Evolutionary conservation across 495 filamentous ascomycete species (phyloP).

Genomic region (Aspergillus asperescens): DNA sequence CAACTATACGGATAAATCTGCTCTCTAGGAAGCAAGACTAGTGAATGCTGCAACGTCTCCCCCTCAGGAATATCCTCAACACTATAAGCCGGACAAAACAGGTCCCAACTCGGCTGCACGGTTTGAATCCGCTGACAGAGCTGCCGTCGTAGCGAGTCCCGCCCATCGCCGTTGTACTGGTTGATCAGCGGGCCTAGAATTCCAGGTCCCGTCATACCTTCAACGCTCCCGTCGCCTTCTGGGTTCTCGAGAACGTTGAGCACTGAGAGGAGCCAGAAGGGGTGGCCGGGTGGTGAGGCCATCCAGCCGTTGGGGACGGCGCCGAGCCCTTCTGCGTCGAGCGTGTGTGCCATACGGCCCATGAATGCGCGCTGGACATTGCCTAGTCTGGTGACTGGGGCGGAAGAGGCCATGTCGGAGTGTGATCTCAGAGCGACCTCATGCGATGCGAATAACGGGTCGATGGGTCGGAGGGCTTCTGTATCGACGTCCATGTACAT

Average conservation of each 20-base stretch:
- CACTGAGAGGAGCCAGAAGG: conserved; percentile 22
- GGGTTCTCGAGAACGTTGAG: conserved; percentile 19
- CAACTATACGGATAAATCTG: conserved; percentile 24
- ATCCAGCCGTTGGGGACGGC: conserved; percentile 26
- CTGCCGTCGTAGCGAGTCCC: conserved; percentile 3
- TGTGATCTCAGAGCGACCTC: conserved; percentile 10
- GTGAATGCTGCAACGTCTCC: background rate
- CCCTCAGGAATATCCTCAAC: background rate
- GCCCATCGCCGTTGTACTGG: conserved; percentile 5
- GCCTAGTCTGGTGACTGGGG: background rate
- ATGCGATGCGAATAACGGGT: conserved; percentile 15
- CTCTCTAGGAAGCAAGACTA: conserved; percentile 15
- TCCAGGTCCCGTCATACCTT: conserved; percentile 18
- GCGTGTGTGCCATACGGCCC: conserved; percentile 19
- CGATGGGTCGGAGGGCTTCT: conserved; percentile 17
- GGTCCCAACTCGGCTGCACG: conserved; percentile 7
- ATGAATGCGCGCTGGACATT: conserved; percentile 17
- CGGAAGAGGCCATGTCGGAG: background rate
- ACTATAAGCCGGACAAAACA: conserved; percentile 9
- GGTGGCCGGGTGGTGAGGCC: conserved; percentile 23
- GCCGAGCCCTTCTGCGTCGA: conserved; percentile 10
- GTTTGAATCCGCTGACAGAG: conserved; percentile 10
- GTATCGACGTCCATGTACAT: conserved; percentile 25
- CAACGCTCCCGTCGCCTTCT: conserved; percentile 20
- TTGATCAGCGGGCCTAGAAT: conserved; percentile 15